A percentile compares a stretch with the other conserved stretches of the same genome.
These are phyloP conservation scores for Ascodesmis nigricans DNA, from an alignment of 495 filamentous ascomycete genomes.

Conservation along the genomic window DNA sequence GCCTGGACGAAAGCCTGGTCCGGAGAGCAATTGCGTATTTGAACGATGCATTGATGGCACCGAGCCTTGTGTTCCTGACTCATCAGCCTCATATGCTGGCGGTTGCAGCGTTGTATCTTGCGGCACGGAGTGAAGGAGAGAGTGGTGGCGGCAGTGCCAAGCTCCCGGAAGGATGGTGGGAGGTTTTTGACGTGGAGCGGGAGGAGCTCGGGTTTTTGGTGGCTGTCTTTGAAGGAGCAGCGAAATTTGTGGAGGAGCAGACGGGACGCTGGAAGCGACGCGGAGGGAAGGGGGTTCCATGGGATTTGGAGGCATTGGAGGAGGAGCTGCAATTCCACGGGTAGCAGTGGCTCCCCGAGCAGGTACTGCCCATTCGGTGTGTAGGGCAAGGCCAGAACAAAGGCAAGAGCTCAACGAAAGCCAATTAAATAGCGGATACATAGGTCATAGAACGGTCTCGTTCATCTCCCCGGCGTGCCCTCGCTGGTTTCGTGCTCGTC, in stretches of 20 bases:
- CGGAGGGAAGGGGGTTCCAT: conserved; percentile 15
- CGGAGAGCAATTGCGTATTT: conserved; percentile 48
- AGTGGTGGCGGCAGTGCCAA: no score
- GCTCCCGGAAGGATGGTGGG: conserved; percentile 79
- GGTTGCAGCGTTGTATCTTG: conserved; percentile 71
- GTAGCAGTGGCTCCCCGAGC: no score
- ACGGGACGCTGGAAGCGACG: no score
- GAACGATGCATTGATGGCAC: conserved; percentile 62
- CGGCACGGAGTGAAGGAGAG: conserved; percentile 54
- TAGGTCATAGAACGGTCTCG: no score
- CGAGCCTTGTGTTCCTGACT: conserved; percentile 75
- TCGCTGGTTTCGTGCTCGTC: no score
- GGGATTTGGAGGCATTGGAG: conserved; percentile 28
- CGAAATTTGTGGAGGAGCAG: conserved; percentile 41
- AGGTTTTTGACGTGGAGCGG: conserved; percentile 90
- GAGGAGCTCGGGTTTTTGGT: conserved; percentile 91
- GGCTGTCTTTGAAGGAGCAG: conserved; percentile 61
- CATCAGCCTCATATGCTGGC: conserved; percentile 74
- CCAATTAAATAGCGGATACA: no score
- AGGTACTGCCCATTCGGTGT: no score
- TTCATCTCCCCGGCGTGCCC: no score
- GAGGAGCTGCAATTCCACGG: no score
- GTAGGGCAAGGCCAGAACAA: no score
- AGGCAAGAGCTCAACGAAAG: no score
- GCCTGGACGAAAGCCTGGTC: conserved; percentile 29